Evolutionary conservation across 768 basidiomycete species (phyloP).

Genomic region (Boletus insuetus): DNA sequence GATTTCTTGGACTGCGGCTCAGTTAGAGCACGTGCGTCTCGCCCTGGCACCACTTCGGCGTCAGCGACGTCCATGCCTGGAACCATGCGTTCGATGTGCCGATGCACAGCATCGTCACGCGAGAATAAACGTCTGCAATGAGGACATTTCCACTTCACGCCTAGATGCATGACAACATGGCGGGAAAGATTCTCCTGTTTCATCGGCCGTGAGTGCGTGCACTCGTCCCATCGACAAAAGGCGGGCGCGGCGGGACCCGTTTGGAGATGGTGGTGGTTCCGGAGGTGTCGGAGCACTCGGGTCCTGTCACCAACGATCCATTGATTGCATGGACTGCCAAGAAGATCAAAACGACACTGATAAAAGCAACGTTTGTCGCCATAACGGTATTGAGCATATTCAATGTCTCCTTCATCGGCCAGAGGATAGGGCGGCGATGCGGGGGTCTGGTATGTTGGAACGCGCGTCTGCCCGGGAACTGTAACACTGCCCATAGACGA

Average conservation of each 20-base stretch:
- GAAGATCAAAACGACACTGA: constrained; percentile 25
- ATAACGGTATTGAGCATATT: constrained; percentile 21
- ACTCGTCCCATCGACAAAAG: constrained; percentile 24
- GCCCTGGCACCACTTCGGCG: constrained; percentile 23
- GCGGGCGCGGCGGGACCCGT: constrained; percentile 13
- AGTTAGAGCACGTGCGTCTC: constrained; percentile 11
- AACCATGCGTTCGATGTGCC: constrained; percentile 30
- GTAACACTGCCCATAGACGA: background rate
- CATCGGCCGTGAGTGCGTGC: constrained; percentile 23
- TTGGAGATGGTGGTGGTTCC: constrained; percentile 21
- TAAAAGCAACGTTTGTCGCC: constrained; percentile 18
- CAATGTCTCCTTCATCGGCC: constrained; percentile 21
- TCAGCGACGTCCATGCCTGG: constrained; percentile 22
- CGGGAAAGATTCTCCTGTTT: constrained; percentile 34
- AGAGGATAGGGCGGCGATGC: background rate
- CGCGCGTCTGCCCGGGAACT: background rate
- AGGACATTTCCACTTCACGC: constrained; percentile 30
- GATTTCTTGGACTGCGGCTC: constrained; percentile 1
- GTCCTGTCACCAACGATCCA: constrained; percentile 27
- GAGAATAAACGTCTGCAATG: constrained; percentile 26
- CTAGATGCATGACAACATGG: constrained; percentile 29
- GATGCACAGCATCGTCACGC: constrained; percentile 32
- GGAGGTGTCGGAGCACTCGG: constrained; percentile 28
- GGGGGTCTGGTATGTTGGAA: background rate
- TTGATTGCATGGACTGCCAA: constrained; percentile 23